phyloP scores from a whole-genome alignment of 257 asterid genomes.

The Solanum pimpinellifolium region DNA sequence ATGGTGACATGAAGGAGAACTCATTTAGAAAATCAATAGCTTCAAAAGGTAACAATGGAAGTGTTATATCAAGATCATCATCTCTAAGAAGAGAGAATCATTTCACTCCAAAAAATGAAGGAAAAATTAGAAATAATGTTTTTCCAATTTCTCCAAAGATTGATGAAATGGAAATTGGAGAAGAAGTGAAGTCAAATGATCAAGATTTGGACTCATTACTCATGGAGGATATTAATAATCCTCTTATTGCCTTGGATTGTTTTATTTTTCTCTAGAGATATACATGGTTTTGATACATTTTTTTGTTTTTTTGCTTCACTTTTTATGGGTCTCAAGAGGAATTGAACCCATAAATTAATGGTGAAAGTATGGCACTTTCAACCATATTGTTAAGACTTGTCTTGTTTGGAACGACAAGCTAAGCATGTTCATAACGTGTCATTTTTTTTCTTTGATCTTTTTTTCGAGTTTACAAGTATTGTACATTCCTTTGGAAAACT shows the following conservation, averaged over 20 bases:
- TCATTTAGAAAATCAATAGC: not conserved
- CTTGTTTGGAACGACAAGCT: not conserved
- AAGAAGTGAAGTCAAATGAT: not conserved
- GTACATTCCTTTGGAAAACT: not conserved
- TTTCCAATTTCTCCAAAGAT: constrained; percentile 19
- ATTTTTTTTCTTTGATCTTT: not conserved
- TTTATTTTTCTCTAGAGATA: constrained; percentile 49
- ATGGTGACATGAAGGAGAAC: not conserved
- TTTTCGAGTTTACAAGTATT: not conserved
- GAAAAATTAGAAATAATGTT: not conserved
- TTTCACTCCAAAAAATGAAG: constrained; percentile 9
- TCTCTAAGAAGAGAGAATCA: constrained; percentile 4
- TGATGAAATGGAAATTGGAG: constrained; percentile 18
- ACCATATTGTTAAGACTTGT: not conserved
- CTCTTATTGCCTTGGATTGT: constrained; percentile 75
- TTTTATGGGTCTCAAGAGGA: not conserved
- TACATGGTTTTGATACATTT: not conserved
- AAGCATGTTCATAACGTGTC: not conserved
- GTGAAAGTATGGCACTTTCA: not conserved
- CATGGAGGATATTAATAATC: constrained; percentile 59
- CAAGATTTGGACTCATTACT: constrained; percentile 26
- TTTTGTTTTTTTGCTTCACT: not conserved
- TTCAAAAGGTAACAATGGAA: constrained; percentile 15
- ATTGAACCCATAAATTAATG: not conserved
- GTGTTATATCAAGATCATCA: constrained; percentile 4